These are phyloP conservation scores for Picea sitchensis DNA, from an alignment of 75 land plant species.

Conservation along the genomic window DNA sequence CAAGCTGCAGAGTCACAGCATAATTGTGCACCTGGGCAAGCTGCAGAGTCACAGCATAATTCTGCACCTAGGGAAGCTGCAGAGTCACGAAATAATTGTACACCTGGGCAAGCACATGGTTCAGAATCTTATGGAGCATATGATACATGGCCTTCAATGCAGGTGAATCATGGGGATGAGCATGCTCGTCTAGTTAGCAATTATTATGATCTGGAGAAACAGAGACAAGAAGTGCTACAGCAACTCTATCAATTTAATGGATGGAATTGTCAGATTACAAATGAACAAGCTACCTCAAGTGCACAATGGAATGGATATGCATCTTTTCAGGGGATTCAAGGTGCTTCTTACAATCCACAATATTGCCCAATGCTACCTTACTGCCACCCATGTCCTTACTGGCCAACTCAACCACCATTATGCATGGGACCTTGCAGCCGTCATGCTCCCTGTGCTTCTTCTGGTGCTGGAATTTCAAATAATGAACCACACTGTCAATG, in stretches of 20 bases:
- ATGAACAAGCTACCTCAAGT: background rate
- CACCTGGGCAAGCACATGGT: background rate
- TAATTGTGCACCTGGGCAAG: too few species aligned
- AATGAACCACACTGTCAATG: background rate
- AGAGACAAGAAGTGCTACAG: constrained; percentile 10
- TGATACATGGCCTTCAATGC: constrained; percentile 4
- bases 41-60: too few species aligned
- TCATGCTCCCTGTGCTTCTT: background rate
- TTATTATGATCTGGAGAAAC: constrained; percentile 9
- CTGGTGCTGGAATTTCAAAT: background rate
- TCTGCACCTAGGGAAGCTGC: background rate
- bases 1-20: background rate
- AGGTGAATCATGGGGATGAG: background rate
- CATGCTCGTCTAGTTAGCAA: constrained; percentile 2
- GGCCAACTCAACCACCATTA: background rate
- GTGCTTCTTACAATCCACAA: background rate
- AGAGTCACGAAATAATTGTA: background rate
- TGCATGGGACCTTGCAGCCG: constrained; percentile 6
- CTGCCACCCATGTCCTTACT: constrained; percentile 5
- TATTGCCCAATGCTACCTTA: background rate
- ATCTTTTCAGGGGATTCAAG: background rate
- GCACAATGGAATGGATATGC: background rate
- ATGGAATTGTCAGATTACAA: background rate
- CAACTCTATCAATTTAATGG: constrained; percentile 7
- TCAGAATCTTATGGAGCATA: background rate